phyloP scores from a whole-genome alignment of 805 yeast genomes.

The Metschnikowia proteae region DNA sequence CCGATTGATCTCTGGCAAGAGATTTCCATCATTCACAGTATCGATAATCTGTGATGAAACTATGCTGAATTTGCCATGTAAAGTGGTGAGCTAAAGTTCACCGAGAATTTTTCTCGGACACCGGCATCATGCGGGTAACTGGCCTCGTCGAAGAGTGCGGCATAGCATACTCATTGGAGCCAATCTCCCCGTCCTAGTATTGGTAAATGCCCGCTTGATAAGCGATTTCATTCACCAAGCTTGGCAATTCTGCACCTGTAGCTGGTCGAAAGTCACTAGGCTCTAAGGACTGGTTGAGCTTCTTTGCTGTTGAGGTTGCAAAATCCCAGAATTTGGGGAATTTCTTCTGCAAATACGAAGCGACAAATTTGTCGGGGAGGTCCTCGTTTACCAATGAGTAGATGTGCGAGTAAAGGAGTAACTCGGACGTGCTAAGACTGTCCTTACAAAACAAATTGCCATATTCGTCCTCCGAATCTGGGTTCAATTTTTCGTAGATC shows the following conservation, averaged over 20 bases:
- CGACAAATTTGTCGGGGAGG: conserved; percentile 42
- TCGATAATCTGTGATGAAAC: conserved; percentile 38
- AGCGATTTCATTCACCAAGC: conserved; percentile 32
- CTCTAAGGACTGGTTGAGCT: conserved; percentile 11
- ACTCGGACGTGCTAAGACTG: conserved; percentile 27
- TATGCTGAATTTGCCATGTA: conserved; percentile 43
- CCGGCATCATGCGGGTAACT: conserved; percentile 13
- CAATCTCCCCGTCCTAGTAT: not conserved
- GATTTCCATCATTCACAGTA: conserved; percentile 44
- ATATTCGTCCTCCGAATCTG: conserved; percentile 12
- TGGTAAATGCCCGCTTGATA: conserved; percentile 10
- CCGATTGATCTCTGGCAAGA: conserved; percentile 36
- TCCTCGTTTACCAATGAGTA: conserved; percentile 26
- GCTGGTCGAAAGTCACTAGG: conserved; percentile 22
- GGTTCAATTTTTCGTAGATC: conserved; percentile 15
- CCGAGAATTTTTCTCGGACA: not conserved
- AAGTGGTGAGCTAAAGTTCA: not conserved
- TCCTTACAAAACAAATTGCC: conserved; percentile 18
- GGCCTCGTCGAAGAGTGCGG: not conserved
- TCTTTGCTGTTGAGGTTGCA: conserved; percentile 13
- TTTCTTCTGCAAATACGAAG: conserved; percentile 28
- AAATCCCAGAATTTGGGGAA: conserved; percentile 26
- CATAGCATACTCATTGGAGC: not conserved
- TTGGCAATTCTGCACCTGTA: conserved; percentile 29
- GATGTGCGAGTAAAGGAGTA: conserved; percentile 40